Evolutionary conservation across 2,329 filamentous ascomycete genomes (phyloP), one percentile per base, ranked within the genome.

Genomic region (Ciborinia camelliae): DNA sequence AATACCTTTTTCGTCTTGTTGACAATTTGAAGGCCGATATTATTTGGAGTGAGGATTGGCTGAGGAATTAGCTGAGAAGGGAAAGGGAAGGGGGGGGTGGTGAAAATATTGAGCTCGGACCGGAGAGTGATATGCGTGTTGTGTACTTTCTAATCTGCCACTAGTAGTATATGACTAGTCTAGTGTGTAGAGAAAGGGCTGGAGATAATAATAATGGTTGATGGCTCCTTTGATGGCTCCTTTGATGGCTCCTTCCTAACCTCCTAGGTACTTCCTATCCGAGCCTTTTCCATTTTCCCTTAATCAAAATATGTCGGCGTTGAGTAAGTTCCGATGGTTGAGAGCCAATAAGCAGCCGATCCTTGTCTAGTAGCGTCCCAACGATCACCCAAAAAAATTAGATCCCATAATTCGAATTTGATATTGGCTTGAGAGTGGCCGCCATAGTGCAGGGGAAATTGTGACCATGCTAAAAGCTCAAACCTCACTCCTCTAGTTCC

Each of bases 281-380:
- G 23, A 37, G 0, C n/a, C 32, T 53, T 52, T 35, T 18, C 32
- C n/a, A 15, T 15, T 26, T 26, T 54, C 32, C 15, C 23, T 30
- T 12, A 1, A 15, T 26, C n/a, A 4, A 20, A n/a, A 37, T 23
- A 53, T 53, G 50, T 57, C 52, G 43, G 52, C 4, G 61, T 63
- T 63, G 62, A 63, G 62, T 20, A 32, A 43, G 12, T 47, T 15
- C 52, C 43, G 51, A 58, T 58, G 62, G 62, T 63, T 63, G 62
- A 63, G 62, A 41, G 37, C 43, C 52, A 50, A 63, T 50, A 9
- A 48, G 18, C n/a, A 7, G 4, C 18, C 2, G 12, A 58, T 45
- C 39, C 54, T 32, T 43, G 28, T 3, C 2, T 0, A 23, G 54
- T 55, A 58, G 54, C 39, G 54, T 58, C 41, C 54, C 41, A 58